These are phyloP conservation scores for Carpinus fangiana DNA, from an alignment of 306 rosid species.

Conservation along the genomic window DNA sequence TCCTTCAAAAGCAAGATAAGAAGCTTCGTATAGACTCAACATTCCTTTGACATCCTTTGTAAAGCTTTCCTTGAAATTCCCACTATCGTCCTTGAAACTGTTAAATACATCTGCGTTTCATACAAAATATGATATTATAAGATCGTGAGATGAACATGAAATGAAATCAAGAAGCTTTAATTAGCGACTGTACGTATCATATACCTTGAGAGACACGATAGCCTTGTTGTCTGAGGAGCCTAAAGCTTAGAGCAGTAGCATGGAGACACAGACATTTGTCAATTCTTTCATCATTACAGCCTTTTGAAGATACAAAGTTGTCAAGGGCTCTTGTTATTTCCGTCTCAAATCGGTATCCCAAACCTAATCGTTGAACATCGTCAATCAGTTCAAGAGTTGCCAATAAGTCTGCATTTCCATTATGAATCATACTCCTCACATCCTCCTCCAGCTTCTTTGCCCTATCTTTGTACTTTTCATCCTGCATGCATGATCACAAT, in stretches of 20 bases:
- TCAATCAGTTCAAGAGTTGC: slow-evolving; percentile 35
- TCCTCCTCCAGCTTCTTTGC: slow-evolving; percentile 29
- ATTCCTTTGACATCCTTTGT: slow-evolving; percentile 44
- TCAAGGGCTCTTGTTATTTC: slow-evolving; percentile 34
- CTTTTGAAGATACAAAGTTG: background rate
- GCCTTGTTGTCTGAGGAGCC: slow-evolving; percentile 53
- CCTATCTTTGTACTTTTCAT: slow-evolving; percentile 1
- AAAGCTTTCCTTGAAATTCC: slow-evolving; percentile 25
- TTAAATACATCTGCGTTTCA: slow-evolving; percentile 45
- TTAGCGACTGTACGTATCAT: too few species aligned
- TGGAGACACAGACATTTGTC: slow-evolving; percentile 30
- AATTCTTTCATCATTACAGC: too few species aligned
- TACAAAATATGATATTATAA: background rate
- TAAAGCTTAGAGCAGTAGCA: slow-evolving; percentile 41
- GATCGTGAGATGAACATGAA: background rate
- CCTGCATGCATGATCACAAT: slow-evolving; percentile 21
- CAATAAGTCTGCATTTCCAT: slow-evolving; percentile 19
- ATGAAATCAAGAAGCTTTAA: background rate
- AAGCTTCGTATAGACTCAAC: slow-evolving; percentile 58
- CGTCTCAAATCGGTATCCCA: slow-evolving; percentile 33
- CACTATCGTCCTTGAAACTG: slow-evolving; percentile 23
- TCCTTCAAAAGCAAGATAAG: slow-evolving; percentile 44
- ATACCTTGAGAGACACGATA: slow-evolving; percentile 42
- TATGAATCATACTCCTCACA: slow-evolving; percentile 38
- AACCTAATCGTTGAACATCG: slow-evolving; percentile 39